A percentile compares a stretch with the other conserved stretches of the same genome.
phyloP scores from a whole-genome alignment of 202 grass and related monocot species.

The Schoenoplectus triqueter region DNA sequence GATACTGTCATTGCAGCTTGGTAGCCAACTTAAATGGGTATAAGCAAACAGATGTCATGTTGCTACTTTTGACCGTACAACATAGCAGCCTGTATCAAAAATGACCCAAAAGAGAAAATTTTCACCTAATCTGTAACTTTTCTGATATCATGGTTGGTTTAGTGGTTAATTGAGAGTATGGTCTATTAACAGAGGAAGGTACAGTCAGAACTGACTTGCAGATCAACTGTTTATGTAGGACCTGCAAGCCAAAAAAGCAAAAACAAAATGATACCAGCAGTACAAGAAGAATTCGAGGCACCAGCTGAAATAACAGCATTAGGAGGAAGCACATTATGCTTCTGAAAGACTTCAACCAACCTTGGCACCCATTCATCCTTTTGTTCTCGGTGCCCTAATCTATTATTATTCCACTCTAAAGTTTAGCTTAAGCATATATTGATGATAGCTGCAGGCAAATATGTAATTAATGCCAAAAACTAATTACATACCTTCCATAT shows the following conservation, averaged over 20 bases:
- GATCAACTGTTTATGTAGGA: background rate
- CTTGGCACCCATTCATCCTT: constrained; percentile 97
- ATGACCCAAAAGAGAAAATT: background rate
- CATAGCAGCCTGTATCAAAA: background rate
- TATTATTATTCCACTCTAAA: constrained; percentile 45
- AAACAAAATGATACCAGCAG: constrained; percentile 66
- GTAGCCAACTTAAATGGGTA: background rate
- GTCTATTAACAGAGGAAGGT: constrained; percentile 7
- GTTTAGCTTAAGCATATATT: background rate
- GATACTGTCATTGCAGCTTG: background rate
- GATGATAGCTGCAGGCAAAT: constrained; percentile 1
- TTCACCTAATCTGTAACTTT: background rate
- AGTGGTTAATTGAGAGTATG: constrained; percentile 2
- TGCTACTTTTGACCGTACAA: background rate
- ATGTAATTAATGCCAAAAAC: background rate
- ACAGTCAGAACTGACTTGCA: constrained; percentile 19
- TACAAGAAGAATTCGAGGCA: constrained; percentile 87
- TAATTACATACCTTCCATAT: constrained; percentile 78
- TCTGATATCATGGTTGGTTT: constrained; percentile 1
- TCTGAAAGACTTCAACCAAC: constrained; percentile 90
- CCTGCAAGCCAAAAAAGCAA: background rate
- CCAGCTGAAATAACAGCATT: constrained; percentile 87
- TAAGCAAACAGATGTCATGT: background rate
- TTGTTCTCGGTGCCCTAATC: constrained; percentile 97
- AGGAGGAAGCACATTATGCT: constrained; percentile 79